Conservation (phyloP, 2,329 filamentous ascomycete species). For the Trichoderma sp. region DNA sequence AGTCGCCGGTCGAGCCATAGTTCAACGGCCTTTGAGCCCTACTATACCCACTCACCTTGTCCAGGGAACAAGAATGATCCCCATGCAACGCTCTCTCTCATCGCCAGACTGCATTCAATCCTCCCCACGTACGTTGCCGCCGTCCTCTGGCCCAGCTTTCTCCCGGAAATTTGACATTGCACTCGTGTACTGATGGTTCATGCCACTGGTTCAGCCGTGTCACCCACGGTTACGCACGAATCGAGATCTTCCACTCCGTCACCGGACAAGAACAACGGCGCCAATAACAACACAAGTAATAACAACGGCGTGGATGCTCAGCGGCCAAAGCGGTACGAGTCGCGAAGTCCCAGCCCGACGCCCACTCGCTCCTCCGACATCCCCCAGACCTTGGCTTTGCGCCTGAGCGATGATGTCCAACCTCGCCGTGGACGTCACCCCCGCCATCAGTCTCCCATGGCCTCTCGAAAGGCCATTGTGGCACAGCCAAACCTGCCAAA, state of each 20-base stretch:
- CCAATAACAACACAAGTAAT: conserved; percentile 29
- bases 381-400: conserved; percentile 41
- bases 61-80: conserved; percentile 56
- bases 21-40: conserved; percentile 1
- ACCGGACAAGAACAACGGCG: conserved; percentile 42
- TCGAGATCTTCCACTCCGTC: conserved; percentile 57
- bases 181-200: conserved; percentile 31
- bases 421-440: conserved; percentile 39
- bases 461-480: conserved; percentile 49
- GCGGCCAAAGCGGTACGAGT: conserved; percentile 49
- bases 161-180: conserved; percentile 9
- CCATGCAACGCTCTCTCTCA: conserved; percentile 61
- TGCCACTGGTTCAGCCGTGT: conserved; percentile 31
- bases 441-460: conserved; percentile 36
- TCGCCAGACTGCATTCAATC: conserved; percentile 58
- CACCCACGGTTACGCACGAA: conserved; percentile 32
- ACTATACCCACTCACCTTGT: conserved; percentile 17
- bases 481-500: conserved; percentile 40
- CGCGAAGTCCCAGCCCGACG: conserved; percentile 57
- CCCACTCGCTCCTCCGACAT: conserved; percentile 48
- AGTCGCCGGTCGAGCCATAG: conserved; percentile 18
- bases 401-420: conserved; percentile 42
- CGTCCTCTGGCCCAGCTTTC: conserved; percentile 9
- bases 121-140: conserved; percentile 55
- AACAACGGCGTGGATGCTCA: conserved; percentile 51